Evolutionary conservation across 768 basidiomycete species (phyloP).

Genomic region (Boletales sp.): DNA sequence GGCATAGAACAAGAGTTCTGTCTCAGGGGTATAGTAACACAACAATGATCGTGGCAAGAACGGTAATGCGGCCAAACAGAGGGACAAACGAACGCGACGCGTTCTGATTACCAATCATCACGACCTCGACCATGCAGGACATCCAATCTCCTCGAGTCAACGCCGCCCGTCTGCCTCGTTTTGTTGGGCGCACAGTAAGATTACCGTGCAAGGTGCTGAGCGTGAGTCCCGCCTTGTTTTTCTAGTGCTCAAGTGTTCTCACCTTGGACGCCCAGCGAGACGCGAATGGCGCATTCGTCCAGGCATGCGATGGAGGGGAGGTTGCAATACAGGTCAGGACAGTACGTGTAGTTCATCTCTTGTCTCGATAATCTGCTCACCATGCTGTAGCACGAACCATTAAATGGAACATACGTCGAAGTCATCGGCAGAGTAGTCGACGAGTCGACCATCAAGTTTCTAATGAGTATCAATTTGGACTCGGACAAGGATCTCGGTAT

Average conservation of each 20-base stretch:
- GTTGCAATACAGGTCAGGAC: constrained; percentile 42
- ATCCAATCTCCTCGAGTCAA: constrained; percentile 54
- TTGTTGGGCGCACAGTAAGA: constrained; percentile 52
- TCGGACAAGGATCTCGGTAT: constrained; percentile 52
- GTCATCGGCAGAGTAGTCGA: constrained; percentile 60
- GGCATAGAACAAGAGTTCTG: too few relatives aligned
- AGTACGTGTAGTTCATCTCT: constrained; percentile 31
- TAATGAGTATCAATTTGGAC: constrained; percentile 53
- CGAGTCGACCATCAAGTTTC: constrained; percentile 54
- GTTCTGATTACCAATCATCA: not conserved
- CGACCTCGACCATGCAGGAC: constrained; percentile 21
- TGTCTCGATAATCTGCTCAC: not conserved
- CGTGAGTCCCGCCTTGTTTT: constrained; percentile 30
- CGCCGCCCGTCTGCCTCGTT: constrained; percentile 50
- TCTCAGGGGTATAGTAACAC: too few relatives aligned
- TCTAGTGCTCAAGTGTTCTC: not conserved
- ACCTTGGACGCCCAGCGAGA: constrained; percentile 26
- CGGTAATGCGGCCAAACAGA: constrained; percentile 10
- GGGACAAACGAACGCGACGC: constrained; percentile 10
- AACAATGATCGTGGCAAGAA: too few relatives aligned
- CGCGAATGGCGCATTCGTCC: constrained; percentile 50
- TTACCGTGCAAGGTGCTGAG: constrained; percentile 59
- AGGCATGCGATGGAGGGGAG: constrained; percentile 65
- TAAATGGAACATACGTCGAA: constrained; percentile 58
- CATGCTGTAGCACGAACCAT: constrained; percentile 36